These are phyloP conservation scores for Xylaria longipes DNA, from an alignment of 495 filamentous ascomycete genomes.

Conservation along the genomic window DNA sequence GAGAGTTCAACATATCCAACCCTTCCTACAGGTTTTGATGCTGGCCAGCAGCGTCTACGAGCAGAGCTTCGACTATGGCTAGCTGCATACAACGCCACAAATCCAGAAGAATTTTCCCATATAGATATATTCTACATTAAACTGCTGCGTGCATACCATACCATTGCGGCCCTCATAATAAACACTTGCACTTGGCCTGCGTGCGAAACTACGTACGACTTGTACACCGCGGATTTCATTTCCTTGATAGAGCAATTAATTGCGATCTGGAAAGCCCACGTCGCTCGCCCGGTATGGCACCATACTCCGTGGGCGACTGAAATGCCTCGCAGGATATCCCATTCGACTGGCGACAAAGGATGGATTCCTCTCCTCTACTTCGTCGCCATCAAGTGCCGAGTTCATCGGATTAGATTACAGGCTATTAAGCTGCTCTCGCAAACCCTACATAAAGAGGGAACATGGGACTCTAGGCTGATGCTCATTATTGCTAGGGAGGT, in stretches of 20 bases:
- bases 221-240: conserved; percentile 46
- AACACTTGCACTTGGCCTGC: conserved; percentile 43
- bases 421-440: conserved; percentile 50
- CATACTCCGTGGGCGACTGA: conserved; percentile 12
- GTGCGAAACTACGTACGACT: conserved; percentile 53
- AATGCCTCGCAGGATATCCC: conserved; percentile 30
- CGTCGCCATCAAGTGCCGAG: conserved; percentile 63
- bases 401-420: conserved; percentile 49
- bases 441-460: conserved; percentile 57
- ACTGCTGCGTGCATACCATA: conserved; percentile 53
- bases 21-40: conserved; percentile 9
- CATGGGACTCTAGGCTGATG: conserved; percentile 49
- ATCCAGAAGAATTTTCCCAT: neutral
- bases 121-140: conserved; percentile 28
- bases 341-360: conserved; percentile 54
- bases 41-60: conserved; percentile 27
- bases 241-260: conserved; percentile 42
- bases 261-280: conserved; percentile 35
- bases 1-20: neutral
- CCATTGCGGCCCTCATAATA: conserved; percentile 56
- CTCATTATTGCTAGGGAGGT: conserved; percentile 40
- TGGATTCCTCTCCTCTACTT: conserved; percentile 60
- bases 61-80: conserved; percentile 37
- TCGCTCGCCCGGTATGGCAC: conserved; percentile 18
- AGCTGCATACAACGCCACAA: conserved; percentile 28